A percentile compares a stretch with the other conserved stretches of the same genome.
Conservation (phyloP, 805 yeast species). For the Myxozyma geophila region DNA sequence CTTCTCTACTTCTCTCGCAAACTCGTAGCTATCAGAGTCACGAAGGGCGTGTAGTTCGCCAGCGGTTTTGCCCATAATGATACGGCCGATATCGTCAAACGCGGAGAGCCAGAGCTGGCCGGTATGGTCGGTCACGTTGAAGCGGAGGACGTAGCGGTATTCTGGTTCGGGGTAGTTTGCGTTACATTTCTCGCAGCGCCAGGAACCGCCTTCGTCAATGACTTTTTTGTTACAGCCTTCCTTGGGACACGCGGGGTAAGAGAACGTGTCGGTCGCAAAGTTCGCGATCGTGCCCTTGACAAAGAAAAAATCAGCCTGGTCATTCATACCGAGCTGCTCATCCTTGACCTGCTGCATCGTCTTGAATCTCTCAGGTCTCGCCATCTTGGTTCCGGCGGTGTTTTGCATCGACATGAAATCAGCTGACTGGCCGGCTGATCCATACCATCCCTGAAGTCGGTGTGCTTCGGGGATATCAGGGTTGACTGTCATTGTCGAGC, state of each 20-base stretch:
- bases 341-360: conserved; percentile 67
- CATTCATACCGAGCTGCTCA: conserved; percentile 71
- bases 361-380: conserved; percentile 60
- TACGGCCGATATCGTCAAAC: conserved; percentile 82
- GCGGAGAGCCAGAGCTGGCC: conserved; percentile 86
- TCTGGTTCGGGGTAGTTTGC: conserved; percentile 67
- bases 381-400: conserved; percentile 50
- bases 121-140: conserved; percentile 75
- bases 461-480: conserved; percentile 92
- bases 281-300: conserved; percentile 75
- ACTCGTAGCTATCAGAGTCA: conserved; percentile 45
- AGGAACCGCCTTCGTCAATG: conserved; percentile 66
- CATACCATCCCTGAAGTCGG: conserved; percentile 92
- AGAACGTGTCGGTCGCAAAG: conserved; percentile 73
- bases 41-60: conserved; percentile 53
- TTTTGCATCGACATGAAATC: conserved; percentile 58
- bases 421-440: conserved; percentile 69
- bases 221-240: conserved; percentile 85
- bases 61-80: conserved; percentile 69
- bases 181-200: conserved; percentile 95
- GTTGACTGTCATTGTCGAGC: conserved; percentile 74
- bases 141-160: conserved; percentile 78
- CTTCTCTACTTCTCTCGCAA: conserved; percentile 49
- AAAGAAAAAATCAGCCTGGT: conserved; percentile 77
- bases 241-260: conserved; percentile 86